These are phyloP conservation scores for Saururus chinensis DNA, from an alignment of 164 flowering plant genomes.

Conservation along the genomic window DNA sequence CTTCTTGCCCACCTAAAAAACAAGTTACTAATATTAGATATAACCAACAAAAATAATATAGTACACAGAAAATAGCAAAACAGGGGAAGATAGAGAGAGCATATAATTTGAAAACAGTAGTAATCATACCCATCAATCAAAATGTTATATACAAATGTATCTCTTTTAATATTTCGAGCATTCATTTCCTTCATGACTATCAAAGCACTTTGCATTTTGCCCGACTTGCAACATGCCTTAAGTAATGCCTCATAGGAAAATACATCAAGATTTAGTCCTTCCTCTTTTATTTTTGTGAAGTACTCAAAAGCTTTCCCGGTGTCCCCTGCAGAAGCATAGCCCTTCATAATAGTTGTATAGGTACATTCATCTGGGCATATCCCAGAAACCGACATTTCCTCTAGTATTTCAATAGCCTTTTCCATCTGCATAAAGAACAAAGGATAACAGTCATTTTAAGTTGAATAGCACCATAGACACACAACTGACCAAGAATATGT, in stretches of 20 bases:
- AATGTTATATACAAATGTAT: constrained; percentile 85
- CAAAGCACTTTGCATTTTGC: constrained; percentile 97
- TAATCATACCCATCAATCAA: constrained; percentile 84
- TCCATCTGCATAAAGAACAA: constrained; percentile 50
- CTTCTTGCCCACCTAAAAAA: constrained; percentile 88
- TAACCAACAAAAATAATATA: background rate
- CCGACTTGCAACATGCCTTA: constrained; percentile 97
- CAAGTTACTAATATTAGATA: background rate
- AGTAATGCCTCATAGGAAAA: constrained; percentile 84
- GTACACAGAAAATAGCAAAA: background rate
- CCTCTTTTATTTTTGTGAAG: constrained; percentile 67
- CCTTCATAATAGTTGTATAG: constrained; percentile 90
- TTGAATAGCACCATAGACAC: too few species aligned
- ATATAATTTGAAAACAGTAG: background rate
- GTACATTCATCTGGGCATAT: constrained; percentile 73
- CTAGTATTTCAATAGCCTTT: constrained; percentile 64
- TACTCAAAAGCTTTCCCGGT: constrained; percentile 90
- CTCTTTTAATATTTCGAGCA: constrained; percentile 63
- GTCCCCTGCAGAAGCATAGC: constrained; percentile 92
- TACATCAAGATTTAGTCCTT: constrained; percentile 77
- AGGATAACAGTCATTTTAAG: too few species aligned
- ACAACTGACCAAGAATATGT: too few species aligned
- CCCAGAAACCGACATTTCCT: constrained; percentile 81
- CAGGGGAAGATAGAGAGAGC: background rate
- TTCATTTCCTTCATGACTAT: constrained; percentile 94